Base-by-base conservation (phyloP, 2,329 filamentous ascomycete genomes). In the Malbranchea cinnamomea region DNA sequence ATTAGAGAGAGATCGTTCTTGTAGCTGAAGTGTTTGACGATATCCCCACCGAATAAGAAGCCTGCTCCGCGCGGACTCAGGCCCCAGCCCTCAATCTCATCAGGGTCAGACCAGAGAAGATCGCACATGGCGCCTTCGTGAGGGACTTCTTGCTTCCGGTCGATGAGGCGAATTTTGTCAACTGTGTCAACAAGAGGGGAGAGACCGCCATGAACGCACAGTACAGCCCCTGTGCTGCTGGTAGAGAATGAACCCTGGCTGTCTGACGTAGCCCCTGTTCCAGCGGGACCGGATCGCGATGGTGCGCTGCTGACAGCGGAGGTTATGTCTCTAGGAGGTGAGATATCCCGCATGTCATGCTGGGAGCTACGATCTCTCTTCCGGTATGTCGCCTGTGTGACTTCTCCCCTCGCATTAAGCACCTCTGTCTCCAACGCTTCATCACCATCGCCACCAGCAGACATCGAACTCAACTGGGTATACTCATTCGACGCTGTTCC, bases 51-150 rank as follows among this genome's bases (percentile, higher is more conserved):
- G 42, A 98, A 98, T 8, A 95, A 65, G 60, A 94, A 98, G 1
- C 89, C 89, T 0, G 89, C 89, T 6, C 89, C 89, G 21, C 87
- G 82, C 0, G 89, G 89, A 1, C 82, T 92, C 4, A 95, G 62
- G 7, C 85, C 87, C 89, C 89, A 98, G 36, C 85, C 87, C 49
- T 94, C 85, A 39, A 94, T 93, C 45, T 98, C 89, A 53, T 98
- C 89, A 0, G 89, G 89, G 48, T 98, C 89, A 1, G 84, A 94
- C 89, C 89, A 98, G 2, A 98, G 68, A 1, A 98, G 67, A 54
- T 98, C 89, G 57, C 89, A 98, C 89, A 98, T 98, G 49, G 89
- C 84, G 33, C 89, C 89, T 60, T 98, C 89, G 50, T 98, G 89
- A 0, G 89, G 89, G 0, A 98, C 89, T 59, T 98, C 89, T 59